A percentile compares a stretch with the other conserved stretches of the same genome.
Evolutionary conservation across 2,329 filamentous ascomycete species (phyloP).

Genomic region (Nemania sp.): DNA sequence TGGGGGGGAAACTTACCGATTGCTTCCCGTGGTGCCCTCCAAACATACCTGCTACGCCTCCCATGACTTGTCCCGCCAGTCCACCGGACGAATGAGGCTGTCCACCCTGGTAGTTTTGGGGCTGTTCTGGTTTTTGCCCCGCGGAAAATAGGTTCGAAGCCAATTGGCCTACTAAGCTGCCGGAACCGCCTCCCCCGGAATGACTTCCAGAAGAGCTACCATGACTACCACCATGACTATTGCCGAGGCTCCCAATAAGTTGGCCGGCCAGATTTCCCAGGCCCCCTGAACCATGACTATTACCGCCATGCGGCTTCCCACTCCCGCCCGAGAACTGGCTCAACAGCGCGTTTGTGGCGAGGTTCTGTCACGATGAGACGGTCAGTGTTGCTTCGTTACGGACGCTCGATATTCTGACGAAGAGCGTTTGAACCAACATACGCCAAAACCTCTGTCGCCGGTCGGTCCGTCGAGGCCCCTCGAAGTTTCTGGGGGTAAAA

Average conservation of each 20-base stretch:
- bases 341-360: constrained; percentile 70
- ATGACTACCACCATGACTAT: constrained; percentile 44
- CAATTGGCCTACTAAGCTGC: constrained; percentile 69
- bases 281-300: constrained; percentile 53
- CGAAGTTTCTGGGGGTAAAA: constrained; percentile 62
- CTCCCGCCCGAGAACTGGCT: constrained; percentile 60
- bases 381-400: constrained; percentile 45
- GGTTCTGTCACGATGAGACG: constrained; percentile 57
- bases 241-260: constrained; percentile 52
- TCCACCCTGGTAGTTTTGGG: constrained; percentile 49
- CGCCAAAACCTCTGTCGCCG: constrained; percentile 73
- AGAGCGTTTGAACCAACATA: constrained; percentile 58
- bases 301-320: constrained; percentile 54
- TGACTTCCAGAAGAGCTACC: constrained; percentile 45
- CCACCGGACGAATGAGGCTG: constrained; percentile 59
- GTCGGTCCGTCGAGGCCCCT: constrained; percentile 63
- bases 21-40: constrained; percentile 59
- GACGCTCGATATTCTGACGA: constrained; percentile 21
- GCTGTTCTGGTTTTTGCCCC: constrained; percentile 59
- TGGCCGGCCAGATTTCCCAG: constrained; percentile 62
- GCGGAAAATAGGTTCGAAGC: constrained; percentile 67
- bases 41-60: constrained; percentile 65
- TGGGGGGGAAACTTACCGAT: constrained; percentile 52
- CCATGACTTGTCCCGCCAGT: constrained; percentile 66
- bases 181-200: constrained; percentile 47